These are phyloP conservation scores for Phytophthora aleatoria DNA, from an alignment of 352 stramenopile genomes.

Conservation along the genomic window DNA sequence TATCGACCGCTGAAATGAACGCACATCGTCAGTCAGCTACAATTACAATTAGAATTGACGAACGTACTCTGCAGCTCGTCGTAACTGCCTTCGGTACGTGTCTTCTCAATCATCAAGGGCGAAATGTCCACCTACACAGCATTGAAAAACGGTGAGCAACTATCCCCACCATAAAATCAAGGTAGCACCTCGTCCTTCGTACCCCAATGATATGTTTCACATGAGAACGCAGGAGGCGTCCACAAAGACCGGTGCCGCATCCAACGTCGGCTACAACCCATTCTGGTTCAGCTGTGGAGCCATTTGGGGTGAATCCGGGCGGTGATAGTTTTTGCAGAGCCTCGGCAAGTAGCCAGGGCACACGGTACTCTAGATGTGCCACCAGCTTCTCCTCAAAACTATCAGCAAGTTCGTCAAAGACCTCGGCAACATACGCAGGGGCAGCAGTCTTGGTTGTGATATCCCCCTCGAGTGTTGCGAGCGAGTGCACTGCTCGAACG, in stretches of 20 bases:
- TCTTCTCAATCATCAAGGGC: slow-evolving; percentile 83
- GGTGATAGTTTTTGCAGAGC: slow-evolving; percentile 54
- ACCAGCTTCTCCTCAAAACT: slow-evolving; percentile 86
- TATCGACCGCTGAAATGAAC: slow-evolving; percentile 48
- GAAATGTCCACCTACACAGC: slow-evolving; percentile 73
- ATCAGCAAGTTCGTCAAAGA: slow-evolving; percentile 82
- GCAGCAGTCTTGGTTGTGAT: slow-evolving; percentile 56
- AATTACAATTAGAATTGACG: not conserved
- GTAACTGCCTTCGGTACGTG: slow-evolving; percentile 60
- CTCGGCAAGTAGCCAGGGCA: slow-evolving; percentile 81
- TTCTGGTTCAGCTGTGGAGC: slow-evolving; percentile 9
- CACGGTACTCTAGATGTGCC: slow-evolving; percentile 75
- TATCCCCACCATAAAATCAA: not conserved
- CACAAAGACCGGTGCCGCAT: slow-evolving; percentile 81
- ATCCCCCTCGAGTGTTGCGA: slow-evolving; percentile 63
- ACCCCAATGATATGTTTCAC: slow-evolving; percentile 64
- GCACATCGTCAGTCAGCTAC: slow-evolving; percentile 6
- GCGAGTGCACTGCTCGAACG: slow-evolving; percentile 63
- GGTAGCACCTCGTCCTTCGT: slow-evolving; percentile 6
- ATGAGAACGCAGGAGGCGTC: slow-evolving; percentile 64
- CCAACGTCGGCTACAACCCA: slow-evolving; percentile 68
- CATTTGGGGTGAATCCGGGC: slow-evolving; percentile 17
- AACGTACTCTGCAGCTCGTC: slow-evolving; percentile 74
- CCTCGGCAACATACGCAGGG: slow-evolving; percentile 68
- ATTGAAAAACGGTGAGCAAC: slow-evolving; percentile 1